Evolutionary conservation across 179 eudicot species (phyloP).

Genomic region (Pouteria campechiana): DNA sequence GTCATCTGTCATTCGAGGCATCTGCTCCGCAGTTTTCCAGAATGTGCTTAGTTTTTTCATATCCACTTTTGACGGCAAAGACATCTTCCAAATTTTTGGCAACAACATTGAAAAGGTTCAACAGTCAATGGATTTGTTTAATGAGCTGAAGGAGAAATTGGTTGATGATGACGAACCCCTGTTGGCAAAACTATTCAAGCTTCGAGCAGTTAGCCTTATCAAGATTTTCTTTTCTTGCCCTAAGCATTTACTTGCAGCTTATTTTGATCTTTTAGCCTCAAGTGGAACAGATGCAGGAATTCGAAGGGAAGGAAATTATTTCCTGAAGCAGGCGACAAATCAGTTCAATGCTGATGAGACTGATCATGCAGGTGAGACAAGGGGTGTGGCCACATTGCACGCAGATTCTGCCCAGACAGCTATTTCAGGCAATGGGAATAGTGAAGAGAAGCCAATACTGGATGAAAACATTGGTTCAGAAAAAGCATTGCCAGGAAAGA

Average conservation of each 20-base stretch:
- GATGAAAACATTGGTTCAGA: constrained; percentile 10
- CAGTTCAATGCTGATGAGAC: constrained; percentile 19
- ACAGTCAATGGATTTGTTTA: constrained; percentile 32
- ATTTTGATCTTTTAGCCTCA: constrained; percentile 61
- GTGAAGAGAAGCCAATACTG: constrained; percentile 7
- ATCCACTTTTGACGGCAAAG: constrained; percentile 61
- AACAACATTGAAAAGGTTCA: constrained; percentile 40
- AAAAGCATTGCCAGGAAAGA: constrained; percentile 23
- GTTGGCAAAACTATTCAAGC: constrained; percentile 43
- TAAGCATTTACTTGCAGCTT: constrained; percentile 53
- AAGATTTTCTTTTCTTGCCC: constrained; percentile 75
- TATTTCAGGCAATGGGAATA: constrained; percentile 7
- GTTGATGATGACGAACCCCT: constrained; percentile 38
- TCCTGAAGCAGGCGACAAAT: constrained; percentile 52
- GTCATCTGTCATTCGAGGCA: constrained; percentile 68
- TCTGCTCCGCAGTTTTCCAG: constrained; percentile 72
- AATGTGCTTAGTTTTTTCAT: constrained; percentile 57
- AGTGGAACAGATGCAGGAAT: constrained; percentile 37
- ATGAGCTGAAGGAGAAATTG: constrained; percentile 38
- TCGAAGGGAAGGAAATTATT: constrained; percentile 42
- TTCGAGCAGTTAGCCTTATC: constrained; percentile 56
- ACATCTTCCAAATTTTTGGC: constrained; percentile 61
- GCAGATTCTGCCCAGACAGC: constrained; percentile 9
- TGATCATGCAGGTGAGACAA: constrained; percentile 3
- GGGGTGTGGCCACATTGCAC: constrained; percentile 17